Conservation (phyloP, 495 filamentous ascomycete genomes). For the Penicillium ucsense region DNA sequence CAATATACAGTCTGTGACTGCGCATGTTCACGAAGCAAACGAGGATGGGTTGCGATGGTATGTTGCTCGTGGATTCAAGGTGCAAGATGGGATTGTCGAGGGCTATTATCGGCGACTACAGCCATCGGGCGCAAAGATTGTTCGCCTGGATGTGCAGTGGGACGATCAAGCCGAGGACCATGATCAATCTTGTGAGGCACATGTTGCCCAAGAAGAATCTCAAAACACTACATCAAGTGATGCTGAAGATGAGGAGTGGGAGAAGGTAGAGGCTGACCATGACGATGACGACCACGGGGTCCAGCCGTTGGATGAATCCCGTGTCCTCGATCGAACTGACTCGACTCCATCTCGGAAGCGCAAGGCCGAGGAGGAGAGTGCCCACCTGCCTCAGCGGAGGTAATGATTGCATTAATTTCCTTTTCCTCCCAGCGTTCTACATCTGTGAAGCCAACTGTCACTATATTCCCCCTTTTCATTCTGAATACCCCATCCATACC, state of each 20-base stretch:
- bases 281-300: constrained; percentile 31
- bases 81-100: constrained; percentile 46
- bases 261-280: constrained; percentile 35
- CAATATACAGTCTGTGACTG: constrained; percentile 51
- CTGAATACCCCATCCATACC: constrained; percentile 9
- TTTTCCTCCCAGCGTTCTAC: too few relatives aligned
- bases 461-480: background rate
- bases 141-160: constrained; percentile 42
- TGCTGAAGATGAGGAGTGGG: constrained; percentile 33
- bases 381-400: constrained; percentile 3
- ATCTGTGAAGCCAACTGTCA: too few relatives aligned
- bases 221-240: background rate
- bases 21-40: constrained; percentile 94
- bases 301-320: constrained; percentile 22
- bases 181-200: background rate
- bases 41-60: constrained; percentile 85
- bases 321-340: constrained; percentile 19
- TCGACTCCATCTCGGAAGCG: constrained; percentile 21
- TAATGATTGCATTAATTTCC: constrained; percentile 1
- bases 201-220: background rate
- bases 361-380: constrained; percentile 27
- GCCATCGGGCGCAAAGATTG: constrained; percentile 70
- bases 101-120: constrained; percentile 81
- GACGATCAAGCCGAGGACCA: constrained; percentile 2
- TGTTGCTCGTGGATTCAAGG: constrained; percentile 61